Conservation (phyloP, 495 filamentous ascomycete species). For the Amphirosellinia nigrospora region DNA sequence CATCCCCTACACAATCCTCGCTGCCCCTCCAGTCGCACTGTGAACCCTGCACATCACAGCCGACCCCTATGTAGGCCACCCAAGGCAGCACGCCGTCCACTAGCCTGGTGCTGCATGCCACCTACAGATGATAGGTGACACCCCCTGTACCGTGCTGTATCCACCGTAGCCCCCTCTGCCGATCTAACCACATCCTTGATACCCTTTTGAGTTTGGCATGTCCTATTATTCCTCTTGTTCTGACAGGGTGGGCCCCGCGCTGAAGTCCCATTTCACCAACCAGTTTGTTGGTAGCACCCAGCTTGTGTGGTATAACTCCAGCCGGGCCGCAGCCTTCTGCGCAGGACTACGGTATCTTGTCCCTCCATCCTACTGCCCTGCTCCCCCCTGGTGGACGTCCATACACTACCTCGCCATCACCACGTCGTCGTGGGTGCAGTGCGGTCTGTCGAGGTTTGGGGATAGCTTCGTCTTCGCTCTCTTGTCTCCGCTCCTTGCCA, state of each 20-base stretch:
- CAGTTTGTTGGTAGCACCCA: constrained; percentile 7
- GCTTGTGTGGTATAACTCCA: constrained; percentile 26
- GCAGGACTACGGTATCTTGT: constrained; percentile 17
- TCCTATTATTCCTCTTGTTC: constrained; percentile 11
- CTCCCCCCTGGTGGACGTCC: neutral
- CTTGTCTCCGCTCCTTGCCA: constrained; percentile 2
- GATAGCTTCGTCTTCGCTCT: constrained; percentile 25
- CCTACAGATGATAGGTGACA: constrained; percentile 11
- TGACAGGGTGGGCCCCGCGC: constrained; percentile 27
- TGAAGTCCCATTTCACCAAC: constrained; percentile 16
- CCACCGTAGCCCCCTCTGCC: constrained; percentile 23
- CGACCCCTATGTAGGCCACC: constrained; percentile 9
- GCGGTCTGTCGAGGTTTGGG: constrained; percentile 22
- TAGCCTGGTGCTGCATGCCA: constrained; percentile 4
- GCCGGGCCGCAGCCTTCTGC: constrained; percentile 27
- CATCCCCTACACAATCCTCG: neutral
- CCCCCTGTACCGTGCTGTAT: constrained; percentile 21
- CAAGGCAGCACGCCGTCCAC: constrained; percentile 6
- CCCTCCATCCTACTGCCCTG: constrained; percentile 18
- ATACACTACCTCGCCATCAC: constrained; percentile 4
- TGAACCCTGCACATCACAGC: constrained; percentile 14
- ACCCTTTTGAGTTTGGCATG: constrained; percentile 24
- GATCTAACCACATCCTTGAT: constrained; percentile 27
- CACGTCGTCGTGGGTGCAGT: constrained; percentile 21
- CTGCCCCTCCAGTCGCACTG: constrained; percentile 1